These are phyloP conservation scores for Coprinellus micaceus DNA, from an alignment of 768 basidiomycete genomes.

Conservation along the genomic window DNA sequence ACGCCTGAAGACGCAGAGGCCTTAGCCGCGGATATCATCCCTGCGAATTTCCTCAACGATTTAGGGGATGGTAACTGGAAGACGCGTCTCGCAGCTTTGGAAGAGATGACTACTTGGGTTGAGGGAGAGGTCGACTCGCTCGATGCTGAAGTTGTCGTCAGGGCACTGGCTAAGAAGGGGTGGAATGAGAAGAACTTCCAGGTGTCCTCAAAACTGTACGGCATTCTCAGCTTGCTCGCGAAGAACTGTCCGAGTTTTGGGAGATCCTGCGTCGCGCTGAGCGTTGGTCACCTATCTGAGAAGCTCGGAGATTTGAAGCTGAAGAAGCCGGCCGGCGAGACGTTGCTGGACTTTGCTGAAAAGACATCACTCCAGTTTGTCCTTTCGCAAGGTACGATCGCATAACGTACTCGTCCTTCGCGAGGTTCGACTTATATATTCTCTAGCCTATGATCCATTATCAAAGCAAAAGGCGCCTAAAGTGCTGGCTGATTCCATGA, in stretches of 20 bases:
- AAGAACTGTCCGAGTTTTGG: slow-evolving; percentile 81
- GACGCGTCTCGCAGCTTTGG: slow-evolving; percentile 77
- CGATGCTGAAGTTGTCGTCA: slow-evolving; percentile 86
- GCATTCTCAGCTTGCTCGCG: slow-evolving; percentile 67
- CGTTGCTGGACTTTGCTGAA: slow-evolving; percentile 79
- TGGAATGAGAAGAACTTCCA: slow-evolving; percentile 99
- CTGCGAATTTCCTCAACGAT: slow-evolving; percentile 62
- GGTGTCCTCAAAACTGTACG: slow-evolving; percentile 91
- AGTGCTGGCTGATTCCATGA: slow-evolving; percentile 84
- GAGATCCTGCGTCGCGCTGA: slow-evolving; percentile 77
- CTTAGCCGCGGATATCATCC: slow-evolving; percentile 69
- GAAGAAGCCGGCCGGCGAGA: slow-evolving; percentile 93
- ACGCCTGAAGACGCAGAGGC: slow-evolving; percentile 89
- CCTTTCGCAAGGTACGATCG: slow-evolving; percentile 80
- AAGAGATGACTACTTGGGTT: slow-evolving; percentile 83
- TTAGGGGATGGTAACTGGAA: slow-evolving; percentile 95
- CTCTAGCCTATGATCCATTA: slow-evolving; percentile 84
- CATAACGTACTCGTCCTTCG: no score
- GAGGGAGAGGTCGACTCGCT: slow-evolving; percentile 59
- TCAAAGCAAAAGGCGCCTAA: slow-evolving; percentile 97
- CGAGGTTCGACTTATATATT: no score
- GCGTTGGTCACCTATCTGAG: slow-evolving; percentile 79
- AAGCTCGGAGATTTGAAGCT: slow-evolving; percentile 95
- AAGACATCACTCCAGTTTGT: slow-evolving; percentile 94
- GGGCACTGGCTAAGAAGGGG: slow-evolving; percentile 86